Conservation (phyloP, 2,329 filamentous ascomycete genomes). For the Sordariomycetes sp. region DNA sequence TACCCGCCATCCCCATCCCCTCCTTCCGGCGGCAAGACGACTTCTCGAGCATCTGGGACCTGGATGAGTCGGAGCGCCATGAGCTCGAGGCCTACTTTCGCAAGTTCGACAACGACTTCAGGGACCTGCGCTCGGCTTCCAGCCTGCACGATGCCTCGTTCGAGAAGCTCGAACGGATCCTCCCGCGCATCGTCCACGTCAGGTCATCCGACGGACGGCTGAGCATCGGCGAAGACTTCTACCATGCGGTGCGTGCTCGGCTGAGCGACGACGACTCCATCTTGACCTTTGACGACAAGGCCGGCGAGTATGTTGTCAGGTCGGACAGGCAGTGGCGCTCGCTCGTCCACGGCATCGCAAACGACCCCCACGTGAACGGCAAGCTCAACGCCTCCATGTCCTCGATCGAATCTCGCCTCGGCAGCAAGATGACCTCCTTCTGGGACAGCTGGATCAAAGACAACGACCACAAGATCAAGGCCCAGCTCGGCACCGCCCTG, state of each 20-base stretch:
- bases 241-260: conserved; percentile 50
- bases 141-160: conserved; percentile 27
- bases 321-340: conserved; percentile 38
- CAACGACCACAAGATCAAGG: conserved; percentile 32
- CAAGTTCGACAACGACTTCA: conserved; percentile 15
- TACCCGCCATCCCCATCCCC: not conserved
- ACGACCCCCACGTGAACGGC: conserved; percentile 18
- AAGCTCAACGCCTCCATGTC: conserved; percentile 17
- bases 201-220: conserved; percentile 40
- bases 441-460: conserved; percentile 45
- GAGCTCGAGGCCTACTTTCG: conserved; percentile 13
- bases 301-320: conserved; percentile 25
- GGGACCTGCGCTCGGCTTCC: conserved; percentile 2
- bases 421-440: conserved; percentile 22
- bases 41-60: not conserved
- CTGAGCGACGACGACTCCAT: conserved; percentile 39
- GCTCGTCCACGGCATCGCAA: conserved; percentile 20
- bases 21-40: conserved; percentile 6
- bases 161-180: conserved; percentile 32
- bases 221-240: conserved; percentile 53
- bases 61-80: conserved; percentile 7
- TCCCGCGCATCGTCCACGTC: conserved; percentile 51
- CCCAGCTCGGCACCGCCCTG: conserved; percentile 18
- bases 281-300: conserved; percentile 32
- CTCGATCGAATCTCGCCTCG: conserved; percentile 15